Evolutionary conservation across 768 basidiomycete genomes (phyloP), one percentile per base, ranked within the genome.

Genomic region (Rhizopogon rudus): DNA sequence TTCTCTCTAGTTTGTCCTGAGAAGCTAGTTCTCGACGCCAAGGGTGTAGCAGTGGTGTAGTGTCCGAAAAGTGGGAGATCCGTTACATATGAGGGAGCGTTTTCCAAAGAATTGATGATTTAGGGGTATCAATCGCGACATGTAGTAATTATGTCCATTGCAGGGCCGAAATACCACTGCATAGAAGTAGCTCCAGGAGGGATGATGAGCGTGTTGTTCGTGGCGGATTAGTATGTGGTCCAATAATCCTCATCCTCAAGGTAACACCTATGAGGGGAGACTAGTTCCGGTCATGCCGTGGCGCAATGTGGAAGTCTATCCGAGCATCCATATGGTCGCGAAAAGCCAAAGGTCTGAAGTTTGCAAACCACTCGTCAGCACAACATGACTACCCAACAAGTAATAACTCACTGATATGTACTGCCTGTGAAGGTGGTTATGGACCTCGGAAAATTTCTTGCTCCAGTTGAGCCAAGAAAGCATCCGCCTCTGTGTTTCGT

Each of bases 401-500:
- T 22, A 37, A 2, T 37, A 16, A 49, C 46, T 16, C 20, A 16
- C 46, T 33, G 33, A 37, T n/a, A 33, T 31, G 31, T 13, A 6
- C 25, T 35, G 44, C 22, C 44, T 7, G 20, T 29, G 6, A 37
- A 37, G 35, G 37, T 6, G 13, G 28, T 31, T 25, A 55, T 59
- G 65, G 70, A 54, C 64, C 60, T 56, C 65, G 61, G 39, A 81
- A 64, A 41, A 90, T 81, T 43, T 88, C 87, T 44, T 74, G 71
- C 67, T 87, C 85, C 12, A 91, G 72, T 54, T 80, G 76, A 12
- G 87, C 82, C 51, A 91, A 64, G 62, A 91, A 91, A 28, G 71
- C 73, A 56, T 89, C 88, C 1, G 87, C 86, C 20, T 77, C 77
- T 25, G 48, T 49, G 45, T 68, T 63, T 10, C 63, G 61, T 25